Percentiles rank a stretch among this genome's conserved stretches.
These are phyloP conservation scores for Diaporthe aspalathi DNA, from an alignment of 2,329 filamentous ascomycete species.

Conservation along the genomic window DNA sequence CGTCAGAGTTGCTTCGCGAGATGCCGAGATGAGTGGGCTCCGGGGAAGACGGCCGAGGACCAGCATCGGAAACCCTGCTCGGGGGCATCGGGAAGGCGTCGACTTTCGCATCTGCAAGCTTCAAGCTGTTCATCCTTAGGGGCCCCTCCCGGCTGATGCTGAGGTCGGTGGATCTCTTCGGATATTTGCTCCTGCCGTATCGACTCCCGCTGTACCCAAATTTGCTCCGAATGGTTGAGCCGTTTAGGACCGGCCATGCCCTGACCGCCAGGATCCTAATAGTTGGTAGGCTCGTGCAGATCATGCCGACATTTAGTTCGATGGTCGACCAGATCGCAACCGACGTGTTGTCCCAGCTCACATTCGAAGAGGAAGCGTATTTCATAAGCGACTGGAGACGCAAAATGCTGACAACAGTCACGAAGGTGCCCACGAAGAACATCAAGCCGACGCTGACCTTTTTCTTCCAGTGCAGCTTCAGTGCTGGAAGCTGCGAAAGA, in stretches of 20 bases:
- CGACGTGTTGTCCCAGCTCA: conserved; percentile 47
- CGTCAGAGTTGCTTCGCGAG: not conserved
- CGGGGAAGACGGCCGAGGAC: not conserved
- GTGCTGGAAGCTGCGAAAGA: conserved; percentile 49
- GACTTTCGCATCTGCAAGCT: not conserved
- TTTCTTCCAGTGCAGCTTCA: conserved; percentile 54
- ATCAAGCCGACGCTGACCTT: conserved; percentile 56
- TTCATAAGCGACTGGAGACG: conserved; percentile 46
- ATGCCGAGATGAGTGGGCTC: not conserved
- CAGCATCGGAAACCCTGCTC: not conserved
- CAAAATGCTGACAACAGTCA: conserved; percentile 50
- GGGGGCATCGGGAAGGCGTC: conserved; percentile 2
- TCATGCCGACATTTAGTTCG: conserved; percentile 51
- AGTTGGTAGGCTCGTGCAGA: conserved; percentile 43
- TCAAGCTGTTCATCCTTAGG: conserved; percentile 18
- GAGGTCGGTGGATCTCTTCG: not conserved
- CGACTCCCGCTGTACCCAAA: conserved; percentile 21
- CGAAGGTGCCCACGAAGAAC: conserved; percentile 56
- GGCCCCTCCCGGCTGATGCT: conserved; percentile 5
- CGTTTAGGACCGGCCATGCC: conserved; percentile 1
- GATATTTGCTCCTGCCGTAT: conserved; percentile 12
- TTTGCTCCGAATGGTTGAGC: conserved; percentile 9
- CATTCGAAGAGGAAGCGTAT: conserved; percentile 46
- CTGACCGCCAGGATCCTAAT: not conserved
- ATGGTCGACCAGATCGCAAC: conserved; percentile 50